These are phyloP conservation scores for Bisporella sp. DNA, from an alignment of 2,329 filamentous ascomycete species.

Conservation along the genomic window DNA sequence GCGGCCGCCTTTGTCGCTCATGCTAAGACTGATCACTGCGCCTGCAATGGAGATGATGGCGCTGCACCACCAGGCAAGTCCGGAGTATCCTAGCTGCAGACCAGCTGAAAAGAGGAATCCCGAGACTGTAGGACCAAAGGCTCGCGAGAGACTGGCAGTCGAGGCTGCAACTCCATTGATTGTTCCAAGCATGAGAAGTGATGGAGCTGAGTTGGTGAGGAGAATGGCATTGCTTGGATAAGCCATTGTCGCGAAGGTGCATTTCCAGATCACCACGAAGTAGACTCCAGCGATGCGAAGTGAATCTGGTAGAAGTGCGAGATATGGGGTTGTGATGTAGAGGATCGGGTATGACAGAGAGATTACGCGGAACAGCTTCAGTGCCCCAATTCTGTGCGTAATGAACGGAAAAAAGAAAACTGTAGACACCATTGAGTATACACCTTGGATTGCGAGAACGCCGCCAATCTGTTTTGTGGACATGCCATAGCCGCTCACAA, in stretches of 20 bases:
- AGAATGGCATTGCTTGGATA: conserved; percentile 90
- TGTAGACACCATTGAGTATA: conserved; percentile 75
- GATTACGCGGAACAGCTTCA: conserved; percentile 75
- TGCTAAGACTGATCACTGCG: conserved; percentile 66
- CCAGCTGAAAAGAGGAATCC: conserved; percentile 80
- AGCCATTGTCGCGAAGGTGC: conserved; percentile 82
- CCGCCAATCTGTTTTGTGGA: conserved; percentile 78
- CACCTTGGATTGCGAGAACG: conserved; percentile 81
- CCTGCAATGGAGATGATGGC: conserved; percentile 70
- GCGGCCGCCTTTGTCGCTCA: conserved; percentile 49
- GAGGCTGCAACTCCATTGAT: conserved; percentile 92
- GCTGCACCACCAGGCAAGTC: conserved; percentile 89
- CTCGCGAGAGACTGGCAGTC: conserved; percentile 80
- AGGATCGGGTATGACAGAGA: conserved; percentile 79
- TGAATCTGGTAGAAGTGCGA: conserved; percentile 70
- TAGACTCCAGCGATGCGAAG: conserved; percentile 72
- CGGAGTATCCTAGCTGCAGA: conserved; percentile 72
- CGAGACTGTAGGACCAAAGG: conserved; percentile 82
- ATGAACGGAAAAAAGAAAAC: conserved; percentile 77
- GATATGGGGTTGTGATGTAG: conserved; percentile 82
- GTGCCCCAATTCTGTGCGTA: conserved; percentile 66
- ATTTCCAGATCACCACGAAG: conserved; percentile 78
- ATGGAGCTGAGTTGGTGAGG: conserved; percentile 80
- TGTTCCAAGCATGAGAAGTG: conserved; percentile 75
- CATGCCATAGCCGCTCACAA: conserved; percentile 79